Base-by-base conservation (phyloP, 2,329 filamentous ascomycete species). In the Periconia sp. region DNA sequence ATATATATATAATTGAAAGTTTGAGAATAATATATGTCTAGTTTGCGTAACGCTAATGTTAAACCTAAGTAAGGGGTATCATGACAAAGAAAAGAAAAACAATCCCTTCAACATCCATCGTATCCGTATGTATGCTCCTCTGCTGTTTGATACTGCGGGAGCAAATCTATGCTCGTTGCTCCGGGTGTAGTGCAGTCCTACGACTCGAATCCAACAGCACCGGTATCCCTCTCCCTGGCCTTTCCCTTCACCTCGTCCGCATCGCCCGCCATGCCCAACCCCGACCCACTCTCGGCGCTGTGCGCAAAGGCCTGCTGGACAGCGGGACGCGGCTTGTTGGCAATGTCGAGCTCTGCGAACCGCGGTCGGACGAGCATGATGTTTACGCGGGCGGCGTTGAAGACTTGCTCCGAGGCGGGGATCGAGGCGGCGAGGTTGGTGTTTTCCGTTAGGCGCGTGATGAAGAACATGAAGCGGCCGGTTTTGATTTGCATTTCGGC, bases 381-480 rank as follows among this genome's bases (percentile, higher is more conserved):
- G 70, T 97, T 97, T 60, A 96, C 81, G 73, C 94, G 86, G 13
- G 92, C 92, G 49, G 90, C 86, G 65, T 97, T 97, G 79, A 96
- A 96, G 6, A 90, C 84, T 18, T 91, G 90, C 74, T 97, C 93
- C 20, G 92, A 92, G 0, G 93, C 92, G 0, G 94, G 92, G 60
- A 97, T 85, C 35, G 95, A 88, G 9, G 95, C 91, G 68, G 96
- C 91, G 55, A 99, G 87, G 69, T 97, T 97, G 2, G 94, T 99
- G 75, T 99, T 99, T 49, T 94, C 95, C 2, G 94, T 99, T 62
- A 99, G 92, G 62, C 95, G 91, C 59, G 92, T 90, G 59, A 97
- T 91, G 71, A 97, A 96, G 74, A 97, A 88, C 76, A 91, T 95
- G 78, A 97, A 97, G 54, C 84, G 83, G 43, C 84, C 80, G 51